Conservation (phyloP, 805 yeast species). For the Spathaspora arborariae region DNA sequence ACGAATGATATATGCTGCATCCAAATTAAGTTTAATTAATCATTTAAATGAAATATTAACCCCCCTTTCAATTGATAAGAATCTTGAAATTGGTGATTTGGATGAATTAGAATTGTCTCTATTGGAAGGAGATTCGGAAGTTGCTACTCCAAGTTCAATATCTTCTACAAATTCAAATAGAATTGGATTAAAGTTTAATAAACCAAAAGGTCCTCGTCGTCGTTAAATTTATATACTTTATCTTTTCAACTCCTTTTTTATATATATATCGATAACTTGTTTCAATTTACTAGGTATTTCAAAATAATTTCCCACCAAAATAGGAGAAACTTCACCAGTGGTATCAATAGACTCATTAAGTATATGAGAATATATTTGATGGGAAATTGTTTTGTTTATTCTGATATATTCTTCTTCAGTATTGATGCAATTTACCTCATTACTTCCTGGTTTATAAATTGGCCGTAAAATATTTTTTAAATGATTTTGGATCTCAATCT, state of each 20-base stretch:
- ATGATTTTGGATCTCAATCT: slow-evolving; percentile 51
- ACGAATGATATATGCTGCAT: slow-evolving; percentile 89
- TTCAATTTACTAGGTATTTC: slow-evolving; percentile 14
- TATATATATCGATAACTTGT: slow-evolving; percentile 20
- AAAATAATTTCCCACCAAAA: slow-evolving; percentile 15
- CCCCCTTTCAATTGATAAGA: slow-evolving; percentile 37
- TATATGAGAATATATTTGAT: slow-evolving; percentile 47
- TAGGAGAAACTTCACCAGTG: slow-evolving; percentile 7
- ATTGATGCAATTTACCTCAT: slow-evolving; percentile 21
- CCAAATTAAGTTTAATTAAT: slow-evolving; percentile 57
- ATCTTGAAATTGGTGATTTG: slow-evolving; percentile 70
- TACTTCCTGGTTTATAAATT: slow-evolving; percentile 35
- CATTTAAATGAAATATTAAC: slow-evolving; percentile 39
- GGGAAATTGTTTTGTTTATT: slow-evolving; percentile 60
- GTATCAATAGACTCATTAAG: slow-evolving; percentile 9
- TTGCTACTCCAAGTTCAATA: slow-evolving; percentile 8
- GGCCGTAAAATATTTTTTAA: slow-evolving; percentile 53
- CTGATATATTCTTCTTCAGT: slow-evolving; percentile 46
- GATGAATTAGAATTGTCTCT: slow-evolving; percentile 59
- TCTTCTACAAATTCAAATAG: slow-evolving; percentile 7
- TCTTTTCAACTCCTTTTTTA: slow-evolving; percentile 10
- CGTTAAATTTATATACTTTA: slow-evolving; percentile 18
- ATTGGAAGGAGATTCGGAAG: slow-evolving; percentile 23
- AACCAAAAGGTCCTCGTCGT: slow-evolving; percentile 70
- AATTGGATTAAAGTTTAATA: slow-evolving; percentile 37